phyloP scores from a whole-genome alignment of 768 basidiomycete genomes.

The Lenzites betulinus region DNA sequence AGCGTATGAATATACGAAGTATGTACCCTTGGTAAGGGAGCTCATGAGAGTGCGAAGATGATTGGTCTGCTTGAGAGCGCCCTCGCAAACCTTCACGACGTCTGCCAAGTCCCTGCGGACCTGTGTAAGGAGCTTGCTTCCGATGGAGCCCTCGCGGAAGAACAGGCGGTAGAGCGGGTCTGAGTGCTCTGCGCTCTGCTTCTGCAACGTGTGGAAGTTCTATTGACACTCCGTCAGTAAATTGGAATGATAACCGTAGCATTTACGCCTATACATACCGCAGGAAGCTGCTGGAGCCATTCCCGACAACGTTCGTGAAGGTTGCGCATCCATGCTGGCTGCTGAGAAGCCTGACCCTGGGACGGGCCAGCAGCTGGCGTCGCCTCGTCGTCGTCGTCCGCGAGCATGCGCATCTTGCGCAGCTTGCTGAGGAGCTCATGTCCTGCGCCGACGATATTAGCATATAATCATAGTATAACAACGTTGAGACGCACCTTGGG shows the following conservation, averaged over 20 bases:
- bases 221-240: slow-evolving; percentile 30
- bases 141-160: slow-evolving; percentile 82
- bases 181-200: slow-evolving; percentile 66
- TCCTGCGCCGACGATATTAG: slow-evolving; percentile 47
- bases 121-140: slow-evolving; percentile 71
- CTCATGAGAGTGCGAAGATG: slow-evolving; percentile 92
- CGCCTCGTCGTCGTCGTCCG: slow-evolving; percentile 74
- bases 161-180: slow-evolving; percentile 91
- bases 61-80: slow-evolving; percentile 93
- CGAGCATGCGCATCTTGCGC: slow-evolving; percentile 88
- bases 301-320: slow-evolving; percentile 80
- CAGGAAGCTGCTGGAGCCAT: slow-evolving; percentile 78
- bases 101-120: slow-evolving; percentile 82
- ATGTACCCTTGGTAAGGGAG: slow-evolving; percentile 81
- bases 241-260: not conserved
- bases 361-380: slow-evolving; percentile 52
- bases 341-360: slow-evolving; percentile 67
- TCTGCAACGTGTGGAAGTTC: slow-evolving; percentile 65
- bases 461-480: not conserved
- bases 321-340: slow-evolving; percentile 94
- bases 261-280: slow-evolving; percentile 47
- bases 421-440: slow-evolving; percentile 83
- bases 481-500: slow-evolving; percentile 64
- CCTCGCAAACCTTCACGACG: slow-evolving; percentile 82
- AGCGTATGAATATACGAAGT: not conserved